A percentile compares a stretch with the other conserved stretches of the same genome.
Evolutionary conservation across 2,329 filamentous ascomycete genomes (phyloP).

Genomic region (Plectosphaerella sp.): DNA sequence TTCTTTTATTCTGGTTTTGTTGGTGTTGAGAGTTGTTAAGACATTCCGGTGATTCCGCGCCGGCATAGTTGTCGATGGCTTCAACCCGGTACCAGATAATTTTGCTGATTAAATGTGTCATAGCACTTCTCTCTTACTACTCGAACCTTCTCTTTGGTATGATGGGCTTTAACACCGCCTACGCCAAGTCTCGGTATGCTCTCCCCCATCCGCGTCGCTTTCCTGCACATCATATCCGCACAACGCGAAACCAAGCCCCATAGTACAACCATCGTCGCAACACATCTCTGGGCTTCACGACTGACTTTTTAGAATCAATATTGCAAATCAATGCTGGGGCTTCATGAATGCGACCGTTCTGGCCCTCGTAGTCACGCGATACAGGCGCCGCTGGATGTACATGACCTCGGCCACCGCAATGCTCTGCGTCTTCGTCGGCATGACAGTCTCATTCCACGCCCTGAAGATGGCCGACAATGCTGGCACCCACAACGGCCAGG

Average conservation of each 20-base stretch:
- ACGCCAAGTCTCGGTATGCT: constrained; percentile 31
- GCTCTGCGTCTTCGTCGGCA: constrained; percentile 46
- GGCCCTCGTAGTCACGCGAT: constrained; percentile 39
- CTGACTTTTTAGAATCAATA: constrained; percentile 25
- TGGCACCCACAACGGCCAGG: constrained; percentile 19
- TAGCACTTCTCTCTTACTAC: constrained; percentile 38
- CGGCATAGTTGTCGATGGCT: too few relatives aligned
- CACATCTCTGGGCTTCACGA: too few relatives aligned
- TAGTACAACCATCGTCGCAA: too few relatives aligned
- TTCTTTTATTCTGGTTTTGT: too few relatives aligned
- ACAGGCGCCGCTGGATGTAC: constrained; percentile 45
- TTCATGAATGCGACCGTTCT: constrained; percentile 35
- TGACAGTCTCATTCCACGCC: constrained; percentile 43
- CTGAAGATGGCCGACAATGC: constrained; percentile 21
- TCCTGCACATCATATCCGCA: too few relatives aligned
- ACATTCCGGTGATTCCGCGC: too few relatives aligned
- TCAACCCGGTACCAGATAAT: too few relatives aligned
- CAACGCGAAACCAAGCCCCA: too few relatives aligned
- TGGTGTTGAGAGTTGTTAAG: too few relatives aligned
- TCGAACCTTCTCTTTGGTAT: constrained; percentile 39
- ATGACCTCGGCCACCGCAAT: constrained; percentile 46
- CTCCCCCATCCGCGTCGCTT: too few relatives aligned
- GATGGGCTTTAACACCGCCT: constrained; percentile 35
- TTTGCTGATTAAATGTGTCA: too few relatives aligned
- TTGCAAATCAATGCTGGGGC: constrained; percentile 39